Conservation (phyloP, 176 grass and related monocot species). For the Musa troglodytarum region DNA sequence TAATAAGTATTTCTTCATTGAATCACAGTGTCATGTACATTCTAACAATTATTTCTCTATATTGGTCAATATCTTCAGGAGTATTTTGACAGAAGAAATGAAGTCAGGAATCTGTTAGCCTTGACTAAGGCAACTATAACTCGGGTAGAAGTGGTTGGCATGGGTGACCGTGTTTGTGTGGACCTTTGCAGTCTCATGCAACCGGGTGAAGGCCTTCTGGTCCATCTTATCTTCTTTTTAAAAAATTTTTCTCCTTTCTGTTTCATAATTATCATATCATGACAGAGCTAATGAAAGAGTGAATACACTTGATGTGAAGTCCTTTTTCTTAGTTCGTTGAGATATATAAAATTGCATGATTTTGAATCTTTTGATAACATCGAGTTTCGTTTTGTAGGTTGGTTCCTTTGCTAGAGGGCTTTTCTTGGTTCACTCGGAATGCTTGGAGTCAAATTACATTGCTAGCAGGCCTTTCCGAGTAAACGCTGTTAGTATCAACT, state of each 20-base stretch:
- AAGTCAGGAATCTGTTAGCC: slow-evolving; percentile 37
- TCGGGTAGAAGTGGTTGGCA: slow-evolving; percentile 64
- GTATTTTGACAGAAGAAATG: slow-evolving; percentile 92
- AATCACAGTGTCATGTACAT: background rate
- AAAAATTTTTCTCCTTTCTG: background rate
- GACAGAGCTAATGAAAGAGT: background rate
- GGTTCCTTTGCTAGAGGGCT: slow-evolving; percentile 66
- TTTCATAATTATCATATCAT: background rate
- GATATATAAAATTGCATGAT: background rate
- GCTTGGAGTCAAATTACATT: slow-evolving; percentile 90
- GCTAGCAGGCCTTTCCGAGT: slow-evolving; percentile 92
- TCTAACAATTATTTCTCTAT: slow-evolving; percentile 16
- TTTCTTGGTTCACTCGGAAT: slow-evolving; percentile 97
- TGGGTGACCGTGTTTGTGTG: slow-evolving; percentile 94
- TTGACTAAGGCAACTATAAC: slow-evolving; percentile 75
- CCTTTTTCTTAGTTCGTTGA: background rate
- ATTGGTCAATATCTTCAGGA: slow-evolving; percentile 50
- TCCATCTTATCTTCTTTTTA: slow-evolving; percentile 34
- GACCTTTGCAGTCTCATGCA: slow-evolving; percentile 92
- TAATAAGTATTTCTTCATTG: background rate
- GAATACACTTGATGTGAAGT: background rate
- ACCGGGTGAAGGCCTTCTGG: slow-evolving; percentile 92
- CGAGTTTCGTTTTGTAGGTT: slow-evolving; percentile 39
- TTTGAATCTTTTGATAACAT: no score
- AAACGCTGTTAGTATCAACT: slow-evolving; percentile 53